Evolutionary conservation across 352 stramenopile genomes (phyloP).

Genomic region (Pythium vanterpoolii): DNA sequence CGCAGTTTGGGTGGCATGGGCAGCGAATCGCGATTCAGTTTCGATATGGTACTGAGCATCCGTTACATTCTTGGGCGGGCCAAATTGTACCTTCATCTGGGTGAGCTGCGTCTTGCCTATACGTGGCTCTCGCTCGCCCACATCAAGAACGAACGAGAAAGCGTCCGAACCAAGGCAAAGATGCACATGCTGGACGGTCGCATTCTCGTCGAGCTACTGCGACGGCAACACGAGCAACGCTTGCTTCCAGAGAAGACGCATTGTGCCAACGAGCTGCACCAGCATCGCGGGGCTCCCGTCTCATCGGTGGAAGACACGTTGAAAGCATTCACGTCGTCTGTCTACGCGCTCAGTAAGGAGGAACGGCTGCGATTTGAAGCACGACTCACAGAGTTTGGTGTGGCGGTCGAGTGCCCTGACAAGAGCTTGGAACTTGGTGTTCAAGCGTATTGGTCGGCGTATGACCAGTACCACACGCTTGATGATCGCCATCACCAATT

Average conservation of each 20-base stretch:
- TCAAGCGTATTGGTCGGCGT: conserved; percentile 58
- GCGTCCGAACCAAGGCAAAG: conserved; percentile 59
- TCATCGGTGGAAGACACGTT: conserved; percentile 50
- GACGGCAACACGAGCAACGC: conserved; percentile 49
- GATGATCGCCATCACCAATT: conserved; percentile 73
- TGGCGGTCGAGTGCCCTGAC: conserved; percentile 38
- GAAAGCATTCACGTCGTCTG: conserved; percentile 48
- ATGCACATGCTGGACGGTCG: conserved; percentile 67
- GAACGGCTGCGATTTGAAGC: conserved; percentile 54
- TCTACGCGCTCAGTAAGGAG: conserved; percentile 60
- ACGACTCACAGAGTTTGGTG: conserved; percentile 49
- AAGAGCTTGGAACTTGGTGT: conserved; percentile 50
- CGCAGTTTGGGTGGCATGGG: conserved; percentile 61
- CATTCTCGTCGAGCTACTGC: conserved; percentile 48
- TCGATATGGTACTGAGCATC: conserved; percentile 77
- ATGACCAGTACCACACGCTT: conserved; percentile 66
- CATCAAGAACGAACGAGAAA: conserved; percentile 75
- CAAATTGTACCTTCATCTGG: conserved; percentile 56
- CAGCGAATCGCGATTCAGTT: conserved; percentile 73
- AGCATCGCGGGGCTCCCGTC: not conserved
- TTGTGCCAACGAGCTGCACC: conserved; percentile 16
- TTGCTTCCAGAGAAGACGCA: conserved; percentile 22
- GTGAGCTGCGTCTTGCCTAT: conserved; percentile 54
- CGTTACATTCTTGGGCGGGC: conserved; percentile 67
- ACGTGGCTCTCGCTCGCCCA: conserved; percentile 75